Evolutionary conservation across 495 filamentous ascomycete species (phyloP), one percentile per base, ranked within the genome.

Genomic region (Penicillium steckii): DNA sequence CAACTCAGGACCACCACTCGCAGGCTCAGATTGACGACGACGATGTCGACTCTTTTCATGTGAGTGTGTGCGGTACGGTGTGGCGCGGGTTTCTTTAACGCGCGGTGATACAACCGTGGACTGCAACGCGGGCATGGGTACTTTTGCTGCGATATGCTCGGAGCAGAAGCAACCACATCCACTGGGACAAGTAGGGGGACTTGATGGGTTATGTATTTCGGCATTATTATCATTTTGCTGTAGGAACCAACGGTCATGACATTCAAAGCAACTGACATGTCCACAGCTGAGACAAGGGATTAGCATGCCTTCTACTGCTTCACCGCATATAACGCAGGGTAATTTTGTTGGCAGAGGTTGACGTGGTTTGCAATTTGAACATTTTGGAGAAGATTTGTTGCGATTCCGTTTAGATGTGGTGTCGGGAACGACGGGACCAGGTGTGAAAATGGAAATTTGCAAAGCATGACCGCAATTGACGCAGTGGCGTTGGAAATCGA

Each of bases 121-220:
- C 27, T 58, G 57, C 58, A 54, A 64, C 4, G 44, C 15, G 1
- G 66, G 67, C 37, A 61, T 56, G 21, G 65, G 53, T 2, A 65
- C 60, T n/a, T 71, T 48, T 23, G 65, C 55, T 32, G 60, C 59
- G 18, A 72, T 56, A 33, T 78, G 67, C 17, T 77, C 71, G 12
- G 73, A 67, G 65, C 78, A 81, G 48, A 59, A 70, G 32, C 78
- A 81, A 44, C 78, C 77, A 50, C 78, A 81, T 15, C 75, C 77
- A 3, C 64, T 72, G 3, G 76, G 69, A 51, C 78, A 81, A 24
- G 60, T 61, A 18, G 66, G 60, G 45, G 33, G 52, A 40, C 3
- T 48, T 52, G 8, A 42, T n/a, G 45, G 29, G 9, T 19, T 17
- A 21, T 27, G 15, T 13, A 8, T 33, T 8, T 18, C 19, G 38